These are phyloP conservation scores for Ocimum tenuiflorum DNA, from an alignment of 257 asterid species.

Conservation along the genomic window DNA sequence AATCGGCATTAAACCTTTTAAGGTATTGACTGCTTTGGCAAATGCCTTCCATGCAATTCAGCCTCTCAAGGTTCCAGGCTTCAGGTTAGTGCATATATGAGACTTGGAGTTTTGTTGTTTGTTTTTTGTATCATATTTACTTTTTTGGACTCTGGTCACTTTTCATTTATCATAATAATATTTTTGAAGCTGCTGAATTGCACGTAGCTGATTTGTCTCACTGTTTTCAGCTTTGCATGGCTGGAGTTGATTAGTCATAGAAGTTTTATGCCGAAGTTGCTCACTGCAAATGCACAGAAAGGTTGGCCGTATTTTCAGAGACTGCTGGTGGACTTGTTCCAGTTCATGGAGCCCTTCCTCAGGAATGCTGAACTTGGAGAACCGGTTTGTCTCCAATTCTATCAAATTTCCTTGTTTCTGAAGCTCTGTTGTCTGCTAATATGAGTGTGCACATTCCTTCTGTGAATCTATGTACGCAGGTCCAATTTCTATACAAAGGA, in stretches of 20 bases:
- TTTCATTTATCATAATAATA: too few relatives aligned
- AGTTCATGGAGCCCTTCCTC: constrained; percentile 93
- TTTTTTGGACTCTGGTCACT: background rate
- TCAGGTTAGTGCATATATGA: constrained; percentile 48
- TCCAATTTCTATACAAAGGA: constrained; percentile 83
- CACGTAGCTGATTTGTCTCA: constrained; percentile 22
- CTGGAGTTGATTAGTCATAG: constrained; percentile 92
- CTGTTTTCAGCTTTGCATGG: constrained; percentile 88
- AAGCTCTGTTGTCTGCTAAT: background rate
- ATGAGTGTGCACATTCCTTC: background rate
- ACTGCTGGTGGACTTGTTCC: constrained; percentile 79
- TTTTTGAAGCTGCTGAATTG: background rate
- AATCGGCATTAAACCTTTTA: constrained; percentile 4
- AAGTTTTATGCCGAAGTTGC: constrained; percentile 96
- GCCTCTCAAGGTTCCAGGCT: constrained; percentile 93
- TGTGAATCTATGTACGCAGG: constrained; percentile 33
- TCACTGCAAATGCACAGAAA: constrained; percentile 73
- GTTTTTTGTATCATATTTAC: background rate
- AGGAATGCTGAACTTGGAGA: constrained; percentile 90
- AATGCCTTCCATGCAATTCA: constrained; percentile 89
- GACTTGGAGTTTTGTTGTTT: background rate
- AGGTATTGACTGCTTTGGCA: constrained; percentile 88
- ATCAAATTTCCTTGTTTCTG: background rate
- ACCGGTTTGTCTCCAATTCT: constrained; percentile 47
- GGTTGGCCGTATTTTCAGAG: constrained; percentile 97